A percentile compares a stretch with the other conserved stretches of the same genome.
phyloP scores from a whole-genome alignment of 345 rosid genomes.

The Linum lewisii region DNA sequence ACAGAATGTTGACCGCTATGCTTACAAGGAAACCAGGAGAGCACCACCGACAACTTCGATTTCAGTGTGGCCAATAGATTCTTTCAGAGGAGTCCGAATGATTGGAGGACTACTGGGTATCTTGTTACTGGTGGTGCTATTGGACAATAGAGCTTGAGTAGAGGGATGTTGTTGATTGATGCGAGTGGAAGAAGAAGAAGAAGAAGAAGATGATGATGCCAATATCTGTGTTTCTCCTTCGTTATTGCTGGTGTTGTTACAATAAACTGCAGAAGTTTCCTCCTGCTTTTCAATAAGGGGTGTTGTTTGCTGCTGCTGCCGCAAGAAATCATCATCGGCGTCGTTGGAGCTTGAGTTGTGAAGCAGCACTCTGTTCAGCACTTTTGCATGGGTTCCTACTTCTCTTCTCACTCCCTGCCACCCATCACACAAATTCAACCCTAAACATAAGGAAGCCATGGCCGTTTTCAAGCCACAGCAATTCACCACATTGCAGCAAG shows the following conservation, averaged over 20 bases:
- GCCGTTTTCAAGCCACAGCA: constrained; percentile 4
- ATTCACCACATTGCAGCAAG: background rate
- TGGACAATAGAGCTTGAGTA: background rate
- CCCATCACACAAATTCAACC: background rate
- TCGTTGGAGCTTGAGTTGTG: constrained; percentile 10
- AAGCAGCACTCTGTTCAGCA: constrained; percentile 37
- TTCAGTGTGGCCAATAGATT: constrained; percentile 78
- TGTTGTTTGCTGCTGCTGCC: no score
- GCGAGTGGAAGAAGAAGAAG: constrained; percentile 3
- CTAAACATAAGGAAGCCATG: background rate
- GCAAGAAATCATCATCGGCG: constrained; percentile 12
- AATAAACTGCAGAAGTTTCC: constrained; percentile 10
- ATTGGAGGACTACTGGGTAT: constrained; percentile 6
- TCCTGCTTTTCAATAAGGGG: background rate
- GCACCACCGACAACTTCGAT: constrained; percentile 81
- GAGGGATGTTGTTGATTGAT: no score
- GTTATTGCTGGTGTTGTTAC: constrained; percentile 1
- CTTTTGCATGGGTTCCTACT: constrained; percentile 77
- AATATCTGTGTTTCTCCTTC: constrained; percentile 1
- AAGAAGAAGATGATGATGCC: constrained; percentile 7
- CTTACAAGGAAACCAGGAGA: constrained; percentile 50
- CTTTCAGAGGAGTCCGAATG: constrained; percentile 36
- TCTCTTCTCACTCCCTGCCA: constrained; percentile 85
- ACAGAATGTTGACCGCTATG: constrained; percentile 29
- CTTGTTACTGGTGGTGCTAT: constrained; percentile 11